Base-by-base conservation (phyloP, 805 yeast genomes). In the Lipomyces yamanashiensis region DNA sequence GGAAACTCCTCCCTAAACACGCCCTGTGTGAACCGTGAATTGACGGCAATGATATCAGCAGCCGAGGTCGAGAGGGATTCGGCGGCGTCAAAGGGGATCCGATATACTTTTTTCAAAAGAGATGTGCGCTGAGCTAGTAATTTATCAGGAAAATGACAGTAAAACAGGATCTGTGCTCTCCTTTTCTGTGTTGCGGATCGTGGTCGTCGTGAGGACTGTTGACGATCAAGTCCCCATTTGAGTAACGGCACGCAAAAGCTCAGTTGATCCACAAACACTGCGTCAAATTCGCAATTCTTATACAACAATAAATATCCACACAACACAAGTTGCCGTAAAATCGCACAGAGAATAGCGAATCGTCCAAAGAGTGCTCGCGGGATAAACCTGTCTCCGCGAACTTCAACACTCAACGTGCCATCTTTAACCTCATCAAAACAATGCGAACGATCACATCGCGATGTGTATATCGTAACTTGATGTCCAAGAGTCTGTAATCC, bases 101-200 rank as follows among this genome's bases (percentile, higher is more conserved):
- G 80, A 76, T 95, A 95, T 0, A 89, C 55, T 64, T 76, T 78
- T 71, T 91, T 87, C 8, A 88, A 34, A 0, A 81, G 34, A 2
- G 81, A 78, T 1, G 55, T 41, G 58, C 87, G 87, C 19, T 79
- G 78, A 0, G 97, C 87, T 49, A 93, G 78, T 54, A 88, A 79
- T 72, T 88, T 88, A 75, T 95, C 99, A 0, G 99, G 99, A 75
- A 93, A 93, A 78, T 95, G 99, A 72, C 99, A 92, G 75, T 95
- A 95, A 73, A 93, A 95, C 57, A 95, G 76, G 2, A 89, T 81
- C 56, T 84, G 84, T 1, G 88, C 74, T 10, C 65, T 54, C 8
- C 59, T 51, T 13, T 39, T 53, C 34, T 13, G 41, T 72, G 71
- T 17, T 6, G 48, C 21, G 28, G 28, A 28, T 33, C 34, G 49